Base-by-base conservation (phyloP, 768 basidiomycete genomes). In the Cantharellus anzutake region DNA sequence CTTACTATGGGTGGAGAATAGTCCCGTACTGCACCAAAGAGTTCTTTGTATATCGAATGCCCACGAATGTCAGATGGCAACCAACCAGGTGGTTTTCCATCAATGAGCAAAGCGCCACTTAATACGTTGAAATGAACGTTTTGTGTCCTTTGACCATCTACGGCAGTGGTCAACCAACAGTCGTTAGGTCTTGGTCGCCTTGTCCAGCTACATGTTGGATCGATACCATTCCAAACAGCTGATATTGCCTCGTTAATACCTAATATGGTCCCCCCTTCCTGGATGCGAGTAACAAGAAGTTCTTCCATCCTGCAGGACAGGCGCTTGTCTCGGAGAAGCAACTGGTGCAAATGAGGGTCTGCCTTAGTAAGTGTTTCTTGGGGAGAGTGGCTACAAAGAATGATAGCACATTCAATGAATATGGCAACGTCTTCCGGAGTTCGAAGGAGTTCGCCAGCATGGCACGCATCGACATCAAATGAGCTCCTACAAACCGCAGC, bases 401-500 rank as follows among this genome's bases (percentile, higher is more conserved):
- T 20, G 37, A 74, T 68, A 0, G 66, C 61, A 48, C 70, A 76
- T 37, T 67, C 65, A 20, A 74, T 53, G 3, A 74, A 60, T 29
- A 67, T 64, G 3, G 66, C 61, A 5, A 71, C 40, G 50, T 73
- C 69, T 16, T 62, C 59, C 0, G 61, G 11, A 3, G 66, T 66
- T 16, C 38, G 35, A n/a, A 73, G 64, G 1, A 72, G 58, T 1
- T 50, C 2, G 38, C 41, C 7, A 7, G 62, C 29, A 51, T 63
- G 57, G 5, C 35, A 39, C 37, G 64, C 63, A 51, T 71, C 70
- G 14, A 72, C 72, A 51, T 73, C 71, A 57, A 67, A 74, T 1
- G 73, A 74, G 20, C 67, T 65, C 20, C 75, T 68, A 63, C 76
- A 77, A 14, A 69, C 68, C 2, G 68, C 66, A 2, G 74, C 74